phyloP scores from a whole-genome alignment of 371 early-diverging fungal species.

The Mucor irregularis region DNA sequence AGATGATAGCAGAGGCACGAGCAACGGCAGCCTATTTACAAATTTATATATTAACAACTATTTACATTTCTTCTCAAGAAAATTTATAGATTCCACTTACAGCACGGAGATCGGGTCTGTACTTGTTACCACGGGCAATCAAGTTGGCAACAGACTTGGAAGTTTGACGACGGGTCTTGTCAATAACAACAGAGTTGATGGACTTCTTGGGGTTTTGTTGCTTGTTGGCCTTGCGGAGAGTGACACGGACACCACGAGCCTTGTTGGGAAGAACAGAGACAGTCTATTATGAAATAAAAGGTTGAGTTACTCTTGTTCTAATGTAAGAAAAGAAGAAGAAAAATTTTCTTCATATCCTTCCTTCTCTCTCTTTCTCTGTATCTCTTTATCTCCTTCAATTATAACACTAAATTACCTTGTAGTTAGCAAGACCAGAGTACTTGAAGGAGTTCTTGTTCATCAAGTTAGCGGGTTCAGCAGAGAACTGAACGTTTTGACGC shows the following conservation, averaged over 20 bases:
- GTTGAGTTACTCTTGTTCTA: no score
- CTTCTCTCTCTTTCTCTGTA: background rate
- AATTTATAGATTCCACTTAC: constrained; percentile 33
- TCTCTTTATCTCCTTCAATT: background rate
- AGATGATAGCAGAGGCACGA: constrained; percentile 75
- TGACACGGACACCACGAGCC: constrained; percentile 65
- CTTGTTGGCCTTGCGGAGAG: constrained; percentile 64
- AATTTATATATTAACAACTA: background rate
- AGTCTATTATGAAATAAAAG: constrained; percentile 39
- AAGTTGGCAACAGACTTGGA: constrained; percentile 73
- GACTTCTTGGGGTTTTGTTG: constrained; percentile 60
- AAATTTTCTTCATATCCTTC: background rate
- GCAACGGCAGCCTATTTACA: constrained; percentile 72
- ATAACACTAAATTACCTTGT: constrained; percentile 54
- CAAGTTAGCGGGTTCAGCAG: constrained; percentile 83
- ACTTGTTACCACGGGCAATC: constrained; percentile 54
- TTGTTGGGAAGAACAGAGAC: constrained; percentile 64
- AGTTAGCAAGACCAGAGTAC: constrained; percentile 84
- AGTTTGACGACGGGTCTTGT: constrained; percentile 68
- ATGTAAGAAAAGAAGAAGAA: no score
- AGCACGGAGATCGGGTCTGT: constrained; percentile 82
- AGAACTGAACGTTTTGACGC: constrained; percentile 81
- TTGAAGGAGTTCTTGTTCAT: constrained; percentile 83
- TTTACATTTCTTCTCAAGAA: background rate
- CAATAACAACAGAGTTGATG: constrained; percentile 57